A percentile compares a stretch with the other conserved stretches of the same genome.
Evolutionary conservation across 768 basidiomycete genomes (phyloP).

Genomic region (Boletus reticuloceps): DNA sequence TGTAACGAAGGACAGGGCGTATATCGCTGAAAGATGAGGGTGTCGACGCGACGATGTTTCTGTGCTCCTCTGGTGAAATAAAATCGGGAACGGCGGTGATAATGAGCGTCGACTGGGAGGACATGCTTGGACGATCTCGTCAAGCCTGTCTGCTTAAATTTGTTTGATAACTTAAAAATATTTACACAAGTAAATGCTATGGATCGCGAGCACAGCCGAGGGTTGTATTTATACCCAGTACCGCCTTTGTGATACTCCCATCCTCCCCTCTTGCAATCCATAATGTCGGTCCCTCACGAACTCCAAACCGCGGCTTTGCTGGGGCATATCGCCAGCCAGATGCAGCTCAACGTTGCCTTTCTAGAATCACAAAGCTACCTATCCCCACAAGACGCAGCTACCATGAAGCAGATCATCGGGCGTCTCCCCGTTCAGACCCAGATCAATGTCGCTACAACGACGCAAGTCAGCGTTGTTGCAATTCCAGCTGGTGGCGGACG

Average conservation of each 20-base stretch:
- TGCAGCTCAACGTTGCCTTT: slow-evolving; percentile 57
- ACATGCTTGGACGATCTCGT: neutral
- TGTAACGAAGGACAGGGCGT: slow-evolving; percentile 75
- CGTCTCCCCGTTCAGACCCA: slow-evolving; percentile 38
- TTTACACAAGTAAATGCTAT: too few species aligned
- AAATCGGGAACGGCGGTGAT: slow-evolving; percentile 43
- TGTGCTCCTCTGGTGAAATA: slow-evolving; percentile 66
- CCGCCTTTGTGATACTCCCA: too few species aligned
- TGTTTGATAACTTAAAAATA: too few species aligned
- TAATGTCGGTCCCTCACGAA: slow-evolving; percentile 23
- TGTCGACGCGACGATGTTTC: slow-evolving; percentile 66
- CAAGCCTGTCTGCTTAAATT: too few species aligned
- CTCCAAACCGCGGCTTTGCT: slow-evolving; percentile 45
- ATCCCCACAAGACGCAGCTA: slow-evolving; percentile 43
- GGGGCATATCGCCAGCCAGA: slow-evolving; percentile 55
- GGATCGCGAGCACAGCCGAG: too few species aligned
- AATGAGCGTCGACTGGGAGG: slow-evolving; percentile 24
- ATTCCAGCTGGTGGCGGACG: slow-evolving; percentile 4
- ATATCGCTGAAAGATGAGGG: slow-evolving; percentile 84
- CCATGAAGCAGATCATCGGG: slow-evolving; percentile 42
- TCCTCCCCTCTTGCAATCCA: neutral
- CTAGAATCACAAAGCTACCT: slow-evolving; percentile 55
- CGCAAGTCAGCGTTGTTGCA: slow-evolving; percentile 9
- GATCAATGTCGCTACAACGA: slow-evolving; percentile 7
- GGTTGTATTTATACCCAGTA: slow-evolving; percentile 11